These are phyloP conservation scores for Leptographium procerum DNA, from an alignment of 2,329 filamentous ascomycete species.

Conservation along the genomic window DNA sequence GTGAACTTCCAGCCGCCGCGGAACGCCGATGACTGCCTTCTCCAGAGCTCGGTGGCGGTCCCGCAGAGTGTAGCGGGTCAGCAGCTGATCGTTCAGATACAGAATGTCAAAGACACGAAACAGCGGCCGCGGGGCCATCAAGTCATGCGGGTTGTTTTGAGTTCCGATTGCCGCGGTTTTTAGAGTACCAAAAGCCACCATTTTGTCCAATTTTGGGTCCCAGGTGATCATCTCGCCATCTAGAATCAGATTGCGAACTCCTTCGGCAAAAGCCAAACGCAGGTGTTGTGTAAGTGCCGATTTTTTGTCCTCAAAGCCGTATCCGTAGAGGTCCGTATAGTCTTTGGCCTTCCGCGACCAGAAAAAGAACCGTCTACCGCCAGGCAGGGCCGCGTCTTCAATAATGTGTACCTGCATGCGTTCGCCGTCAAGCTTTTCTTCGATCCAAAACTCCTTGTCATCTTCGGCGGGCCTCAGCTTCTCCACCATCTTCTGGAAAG, in stretches of 20 bases:
- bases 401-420: slow-evolving; percentile 94
- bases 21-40: slow-evolving; percentile 55
- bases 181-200: slow-evolving; percentile 81
- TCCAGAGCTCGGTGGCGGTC: slow-evolving; percentile 69
- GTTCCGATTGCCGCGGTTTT: slow-evolving; percentile 82
- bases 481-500: slow-evolving; percentile 67
- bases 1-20: slow-evolving; percentile 76
- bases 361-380: slow-evolving; percentile 67
- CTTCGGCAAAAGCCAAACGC: slow-evolving; percentile 60
- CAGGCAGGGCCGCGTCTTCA: slow-evolving; percentile 53
- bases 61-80: slow-evolving; percentile 73
- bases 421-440: slow-evolving; percentile 95
- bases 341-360: slow-evolving; percentile 96
- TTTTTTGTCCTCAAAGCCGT: slow-evolving; percentile 59
- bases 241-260: slow-evolving; percentile 76
- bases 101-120: slow-evolving; percentile 87
- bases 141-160: slow-evolving; percentile 58
- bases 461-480: slow-evolving; percentile 54
- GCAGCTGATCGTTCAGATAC: slow-evolving; percentile 67
- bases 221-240: slow-evolving; percentile 99
- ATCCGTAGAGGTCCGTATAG: slow-evolving; percentile 88
- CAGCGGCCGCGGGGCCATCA: slow-evolving; percentile 58
- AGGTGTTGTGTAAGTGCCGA: slow-evolving; percentile 73
- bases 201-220: slow-evolving; percentile 76
- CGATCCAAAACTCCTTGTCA: slow-evolving; percentile 81